These are phyloP conservation scores for Candida berthetii DNA, from an alignment of 805 yeast genomes.

Conservation along the genomic window DNA sequence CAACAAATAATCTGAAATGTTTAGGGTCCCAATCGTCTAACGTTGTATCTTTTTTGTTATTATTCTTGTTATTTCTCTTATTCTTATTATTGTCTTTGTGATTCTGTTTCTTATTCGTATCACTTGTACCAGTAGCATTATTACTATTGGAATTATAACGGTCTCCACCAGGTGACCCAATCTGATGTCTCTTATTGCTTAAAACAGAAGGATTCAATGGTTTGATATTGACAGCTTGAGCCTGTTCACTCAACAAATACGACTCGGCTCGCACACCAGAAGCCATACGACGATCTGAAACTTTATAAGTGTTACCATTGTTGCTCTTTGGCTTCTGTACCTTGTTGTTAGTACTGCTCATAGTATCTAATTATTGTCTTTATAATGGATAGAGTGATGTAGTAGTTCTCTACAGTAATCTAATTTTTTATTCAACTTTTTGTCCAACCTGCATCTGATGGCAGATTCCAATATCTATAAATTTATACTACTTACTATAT, in stretches of 20 bases:
- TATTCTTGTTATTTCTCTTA: neutral
- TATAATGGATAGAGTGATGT: no score
- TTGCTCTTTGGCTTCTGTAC: conserved; percentile 5
- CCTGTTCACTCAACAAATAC: conserved; percentile 27
- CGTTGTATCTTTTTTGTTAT: conserved; percentile 27
- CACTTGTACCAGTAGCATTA: neutral
- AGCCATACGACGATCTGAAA: conserved; percentile 52
- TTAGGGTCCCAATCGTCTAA: conserved; percentile 61
- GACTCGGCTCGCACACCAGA: conserved; percentile 41
- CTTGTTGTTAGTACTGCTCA: neutral
- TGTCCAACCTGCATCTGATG: no score
- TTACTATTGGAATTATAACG: no score
- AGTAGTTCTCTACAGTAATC: no score
- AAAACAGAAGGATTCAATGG: neutral
- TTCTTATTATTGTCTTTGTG: conserved; percentile 1
- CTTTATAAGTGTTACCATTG: conserved; percentile 15
- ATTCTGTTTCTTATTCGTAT: neutral
- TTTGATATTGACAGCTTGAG: conserved; percentile 9
- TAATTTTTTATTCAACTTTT: no score
- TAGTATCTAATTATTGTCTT: neutral
- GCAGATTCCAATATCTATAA: no score
- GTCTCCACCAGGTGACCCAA: neutral
- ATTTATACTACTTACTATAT: no score
- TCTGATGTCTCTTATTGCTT: neutral
- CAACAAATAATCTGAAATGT: conserved; percentile 70